A percentile compares a stretch with the other conserved stretches of the same genome.
phyloP scores from a whole-genome alignment of 352 stramenopile species.

The Phytophthora vignae region DNA sequence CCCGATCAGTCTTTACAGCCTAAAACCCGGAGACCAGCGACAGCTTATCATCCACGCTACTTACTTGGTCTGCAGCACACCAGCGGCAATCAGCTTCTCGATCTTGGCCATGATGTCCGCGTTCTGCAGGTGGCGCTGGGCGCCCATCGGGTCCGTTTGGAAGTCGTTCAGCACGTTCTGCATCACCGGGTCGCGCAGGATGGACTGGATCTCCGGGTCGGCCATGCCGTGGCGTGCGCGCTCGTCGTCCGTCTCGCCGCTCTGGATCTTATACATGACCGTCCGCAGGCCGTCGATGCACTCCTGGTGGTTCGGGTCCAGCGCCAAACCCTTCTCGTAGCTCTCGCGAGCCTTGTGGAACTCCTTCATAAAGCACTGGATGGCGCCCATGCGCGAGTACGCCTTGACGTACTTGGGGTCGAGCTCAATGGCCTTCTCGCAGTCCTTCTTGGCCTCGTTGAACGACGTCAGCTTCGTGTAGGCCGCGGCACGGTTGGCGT shows the following conservation, averaged over 20 bases:
- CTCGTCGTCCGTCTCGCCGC: constrained; percentile 96
- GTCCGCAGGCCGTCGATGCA: constrained; percentile 97
- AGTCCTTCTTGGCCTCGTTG: constrained; percentile 92
- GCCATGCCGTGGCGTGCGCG: constrained; percentile 97
- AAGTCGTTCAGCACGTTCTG: constrained; percentile 98
- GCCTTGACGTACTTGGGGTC: constrained; percentile 99
- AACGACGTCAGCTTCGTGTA: constrained; percentile 99
- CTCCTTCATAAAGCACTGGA: constrained; percentile 99
- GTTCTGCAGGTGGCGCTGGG: constrained; percentile 95
- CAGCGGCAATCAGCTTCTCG: constrained; percentile 98
- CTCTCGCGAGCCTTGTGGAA: constrained; percentile 99
- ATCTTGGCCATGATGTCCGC: constrained; percentile 97
- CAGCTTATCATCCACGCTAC: constrained; percentile 15
- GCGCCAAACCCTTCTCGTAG: constrained; percentile 95
- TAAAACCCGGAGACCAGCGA: constrained; percentile 1
- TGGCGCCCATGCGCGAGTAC: constrained; percentile 98
- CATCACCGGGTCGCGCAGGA: constrained; percentile 98
- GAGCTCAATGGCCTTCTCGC: constrained; percentile 98
- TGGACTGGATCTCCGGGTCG: constrained; percentile 99
- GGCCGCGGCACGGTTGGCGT: constrained; percentile 98
- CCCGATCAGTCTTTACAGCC: background rate
- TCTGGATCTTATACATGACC: constrained; percentile 95
- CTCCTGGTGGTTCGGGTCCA: constrained; percentile 96
- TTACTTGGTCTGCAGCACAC: constrained; percentile 96
- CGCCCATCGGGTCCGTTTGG: constrained; percentile 93